Evolutionary conservation across 495 filamentous ascomycete genomes (phyloP), one percentile per base, ranked within the genome.

Genomic region (Penicillium cinerascens): DNA sequence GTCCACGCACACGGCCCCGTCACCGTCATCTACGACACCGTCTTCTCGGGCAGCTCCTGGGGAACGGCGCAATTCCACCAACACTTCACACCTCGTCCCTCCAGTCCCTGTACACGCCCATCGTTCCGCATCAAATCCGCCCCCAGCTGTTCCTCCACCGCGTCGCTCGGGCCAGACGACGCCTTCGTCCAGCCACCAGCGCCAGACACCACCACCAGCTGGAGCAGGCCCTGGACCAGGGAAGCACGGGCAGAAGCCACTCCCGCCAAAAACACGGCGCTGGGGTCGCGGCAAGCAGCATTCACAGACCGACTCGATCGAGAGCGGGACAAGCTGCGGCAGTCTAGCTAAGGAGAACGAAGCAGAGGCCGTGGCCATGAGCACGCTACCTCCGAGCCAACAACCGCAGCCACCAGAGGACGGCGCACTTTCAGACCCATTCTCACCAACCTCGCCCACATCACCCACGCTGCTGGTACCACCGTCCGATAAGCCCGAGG

Each of bases 61-160:
- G 10, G 63, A 65, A 22, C 60, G 65, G 23, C 60, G 63, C 25
- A 60, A 68, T 49, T 72, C 71, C 10, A 56, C 59, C 6, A 60
- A 55, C 10, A 59, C 56, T 4, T 62, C 70, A 10, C 51, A 51
- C 8, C 65, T 70, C 18, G 52, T 47, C 9, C 65, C 63, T 7
- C 61, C 67, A 36, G 40, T 62, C 10, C 52, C 66, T 20, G 44
- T 18, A 10, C 60, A 61, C 37, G 35, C 56, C 7, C 67, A 69
- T 16, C 69, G 72, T 47, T 71, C 72, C 7, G 69, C 59, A 18
- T 75, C 72, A 20, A 70, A 72, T 37, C 69, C 72, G 11, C 69
- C 72, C 4, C 72, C 72, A 1, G 72, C 70, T 13, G 56, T 75
- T 13, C 72, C 72, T 13, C 72, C 72, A 22, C 72, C 72, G 11